Evolutionary conservation across 2,329 filamentous ascomycete species (phyloP).

Genomic region (Gnomoniopsis sp.): DNA sequence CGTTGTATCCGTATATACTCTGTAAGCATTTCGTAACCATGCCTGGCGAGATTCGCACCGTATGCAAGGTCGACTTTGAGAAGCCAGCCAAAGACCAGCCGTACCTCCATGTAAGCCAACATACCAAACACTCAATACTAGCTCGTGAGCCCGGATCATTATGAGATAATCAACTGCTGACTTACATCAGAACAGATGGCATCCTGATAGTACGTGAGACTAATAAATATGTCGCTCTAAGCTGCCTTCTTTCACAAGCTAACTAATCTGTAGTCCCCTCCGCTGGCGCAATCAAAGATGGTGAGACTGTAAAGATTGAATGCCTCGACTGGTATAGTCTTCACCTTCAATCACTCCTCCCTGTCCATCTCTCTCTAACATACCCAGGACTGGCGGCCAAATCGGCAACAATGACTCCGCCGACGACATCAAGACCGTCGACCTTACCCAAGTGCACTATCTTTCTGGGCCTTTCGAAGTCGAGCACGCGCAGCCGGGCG

Average conservation of each 20-base stretch:
- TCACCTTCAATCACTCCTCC: neutral
- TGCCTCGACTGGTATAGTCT: conserved; percentile 71
- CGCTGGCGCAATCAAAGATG: conserved; percentile 69
- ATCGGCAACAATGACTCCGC: conserved; percentile 86
- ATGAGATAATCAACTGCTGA: neutral
- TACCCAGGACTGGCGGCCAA: conserved; percentile 65
- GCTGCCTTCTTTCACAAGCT: neutral
- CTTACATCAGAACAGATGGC: conserved; percentile 78
- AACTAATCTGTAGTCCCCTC: conserved; percentile 61
- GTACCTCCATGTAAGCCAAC: conserved; percentile 61
- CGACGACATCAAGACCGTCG: conserved; percentile 82
- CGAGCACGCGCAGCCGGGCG: conserved; percentile 78
- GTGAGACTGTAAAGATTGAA: conserved; percentile 90
- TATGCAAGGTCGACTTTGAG: conserved; percentile 67
- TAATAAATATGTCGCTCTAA: neutral
- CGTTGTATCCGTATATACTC: no score
- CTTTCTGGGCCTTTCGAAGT: conserved; percentile 87
- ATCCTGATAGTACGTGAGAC: conserved; percentile 69
- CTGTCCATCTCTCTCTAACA: neutral
- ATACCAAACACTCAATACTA: neutral
- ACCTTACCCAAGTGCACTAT: conserved; percentile 82
- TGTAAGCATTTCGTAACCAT: neutral
- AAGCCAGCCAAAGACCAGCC: conserved; percentile 68
- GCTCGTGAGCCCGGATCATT: neutral
- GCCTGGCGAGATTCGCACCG: conserved; percentile 55